Conservation (phyloP, 208 protist genomes). For the Trypanosoma brucei region DNA sequence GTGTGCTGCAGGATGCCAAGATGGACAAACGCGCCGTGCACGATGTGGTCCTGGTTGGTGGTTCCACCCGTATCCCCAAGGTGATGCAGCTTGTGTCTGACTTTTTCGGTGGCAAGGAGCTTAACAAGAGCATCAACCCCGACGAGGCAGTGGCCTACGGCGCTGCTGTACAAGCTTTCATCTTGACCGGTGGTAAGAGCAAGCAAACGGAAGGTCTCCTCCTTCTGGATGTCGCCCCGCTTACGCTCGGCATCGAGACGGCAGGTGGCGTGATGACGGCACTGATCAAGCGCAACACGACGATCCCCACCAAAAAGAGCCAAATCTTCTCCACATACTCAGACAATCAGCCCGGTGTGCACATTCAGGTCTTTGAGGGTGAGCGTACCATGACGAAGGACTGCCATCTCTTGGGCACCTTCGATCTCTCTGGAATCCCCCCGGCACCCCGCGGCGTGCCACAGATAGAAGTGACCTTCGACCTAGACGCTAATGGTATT, state of each 20-base stretch:
- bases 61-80: constrained; percentile 98
- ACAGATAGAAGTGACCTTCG: constrained; percentile 98
- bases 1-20: constrained; percentile 87
- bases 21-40: constrained; percentile 85
- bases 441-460: constrained; percentile 89
- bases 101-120: constrained; percentile 94
- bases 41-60: constrained; percentile 96
- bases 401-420: constrained; percentile 93
- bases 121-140: constrained; percentile 91
- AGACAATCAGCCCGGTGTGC: constrained; percentile 89
- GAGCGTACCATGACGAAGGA: constrained; percentile 88
- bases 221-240: constrained; percentile 87
- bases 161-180: constrained; percentile 95
- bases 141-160: constrained; percentile 93
- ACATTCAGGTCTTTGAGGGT: constrained; percentile 92
- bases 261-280: constrained; percentile 93
- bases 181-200: constrained; percentile 78
- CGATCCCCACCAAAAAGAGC: constrained; percentile 83
- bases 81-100: constrained; percentile 94
- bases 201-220: constrained; percentile 77
- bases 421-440: constrained; percentile 85
- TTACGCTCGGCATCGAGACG: constrained; percentile 93
- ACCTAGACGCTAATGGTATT: constrained; percentile 98
- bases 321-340: constrained; percentile 86
- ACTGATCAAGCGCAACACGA: constrained; percentile 85